These are phyloP conservation scores for Penicillium sclerotiorum DNA, from an alignment of 2,329 filamentous ascomycete species.

Conservation along the genomic window DNA sequence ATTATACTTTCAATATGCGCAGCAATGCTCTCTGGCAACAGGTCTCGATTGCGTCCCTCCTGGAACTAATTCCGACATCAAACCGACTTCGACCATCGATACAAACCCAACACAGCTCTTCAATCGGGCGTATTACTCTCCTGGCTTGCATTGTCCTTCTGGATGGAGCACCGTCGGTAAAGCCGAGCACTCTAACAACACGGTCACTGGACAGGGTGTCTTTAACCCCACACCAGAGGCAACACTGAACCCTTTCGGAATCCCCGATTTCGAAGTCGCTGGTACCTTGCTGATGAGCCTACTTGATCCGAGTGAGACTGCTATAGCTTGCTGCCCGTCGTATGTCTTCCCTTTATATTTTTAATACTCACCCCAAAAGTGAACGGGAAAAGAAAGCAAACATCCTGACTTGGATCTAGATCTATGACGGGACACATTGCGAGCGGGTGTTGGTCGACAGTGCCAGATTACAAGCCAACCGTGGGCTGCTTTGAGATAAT, in stretches of 20 bases:
- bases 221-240: too few relatives aligned
- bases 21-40: background rate
- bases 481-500: background rate
- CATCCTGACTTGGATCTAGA: background rate
- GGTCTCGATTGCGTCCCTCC: background rate
- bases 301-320: constrained; percentile 7
- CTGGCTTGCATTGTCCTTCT: constrained; percentile 20
- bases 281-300: background rate
- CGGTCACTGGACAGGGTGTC: constrained; percentile 4
- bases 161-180: constrained; percentile 17
- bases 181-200: constrained; percentile 1
- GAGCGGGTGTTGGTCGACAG: background rate
- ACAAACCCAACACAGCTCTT: background rate
- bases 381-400: too few relatives aligned
- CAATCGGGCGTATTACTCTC: constrained; percentile 4
- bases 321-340: constrained; percentile 8
- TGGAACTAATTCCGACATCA: background rate
- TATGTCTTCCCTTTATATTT: too few relatives aligned
- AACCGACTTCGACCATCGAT: background rate
- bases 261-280: background rate
- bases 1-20: background rate
- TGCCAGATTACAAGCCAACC: constrained; percentile 1
- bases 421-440: background rate
- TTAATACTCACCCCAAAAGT: too few relatives aligned
- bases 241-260: too few relatives aligned